Base-by-base conservation (phyloP, 2,329 filamentous ascomycete genomes). In the Exophiala xenobiotica region DNA sequence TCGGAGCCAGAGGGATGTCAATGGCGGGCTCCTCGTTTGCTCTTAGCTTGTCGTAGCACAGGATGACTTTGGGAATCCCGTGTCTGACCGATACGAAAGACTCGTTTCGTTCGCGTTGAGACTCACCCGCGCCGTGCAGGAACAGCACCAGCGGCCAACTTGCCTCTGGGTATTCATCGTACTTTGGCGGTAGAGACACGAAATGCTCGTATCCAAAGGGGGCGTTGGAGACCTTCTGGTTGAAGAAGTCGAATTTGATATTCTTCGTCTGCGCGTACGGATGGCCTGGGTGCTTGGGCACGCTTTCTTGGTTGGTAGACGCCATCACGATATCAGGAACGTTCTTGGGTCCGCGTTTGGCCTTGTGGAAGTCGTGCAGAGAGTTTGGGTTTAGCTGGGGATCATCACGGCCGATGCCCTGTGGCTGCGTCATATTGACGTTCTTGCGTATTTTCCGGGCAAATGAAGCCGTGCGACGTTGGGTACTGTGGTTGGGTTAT, bases 171-270 rank as follows among this genome's bases (percentile, higher is more conserved):
- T 54, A 33, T 19, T 31, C 16, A 7, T 49, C 33, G 40, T 57
- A 57, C 12, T 33, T 12, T n/a, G 54, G 51, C 20, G 54, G 54
- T 8, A 57, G 24, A 11, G 54, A 57, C 22, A 54, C 51, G 44
- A 51, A 57, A 39, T 57, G 51, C 33, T 54, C 47, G 43, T 57
- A 57, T 4, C 54, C 54, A 37, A 57, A 57, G 8, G 54, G 47
- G 9, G 54, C 51, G 31, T 57, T 57, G 4, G 54, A 54, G 7
- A 20, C 40, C 12, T 51, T 44, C 18, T 57, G 54, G 35, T 57
- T 33, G 29, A 35, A 57, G 19, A 45, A 54, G 6, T 54, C 38
- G 51, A 54, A 57, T 14, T 27, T 33, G 44, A 57, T 52, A 24
- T 49, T 27, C 16, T 41, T 29, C 3, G 51, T 54, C 19, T 35